Evolutionary conservation across 2,329 filamentous ascomycete species (phyloP), one percentile per base, ranked within the genome.

Genomic region (Penicillium sp.): DNA sequence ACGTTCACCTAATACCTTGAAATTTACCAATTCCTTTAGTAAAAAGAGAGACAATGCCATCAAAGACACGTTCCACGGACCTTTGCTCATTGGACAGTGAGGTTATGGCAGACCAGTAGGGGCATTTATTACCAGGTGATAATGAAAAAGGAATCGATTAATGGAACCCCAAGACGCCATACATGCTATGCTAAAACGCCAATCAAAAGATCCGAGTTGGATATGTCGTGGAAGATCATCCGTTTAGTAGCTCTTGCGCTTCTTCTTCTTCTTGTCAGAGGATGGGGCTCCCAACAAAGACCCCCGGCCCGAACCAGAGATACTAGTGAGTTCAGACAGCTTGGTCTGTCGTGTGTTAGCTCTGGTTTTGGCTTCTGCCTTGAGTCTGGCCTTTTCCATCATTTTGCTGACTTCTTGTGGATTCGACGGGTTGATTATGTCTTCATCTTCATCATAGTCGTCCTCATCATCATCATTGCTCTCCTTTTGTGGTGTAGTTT

Each of bases 261-360:
- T 67, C 50, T 62, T 60, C 53, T 62, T 63, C 29, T 61, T 61
- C 11, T 47, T 56, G 36, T 55, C 54, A 39, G 52, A 50, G 2
- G 52, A 47, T 10, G 57, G 45, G 11, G 44, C 48, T 31, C 47
- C 47, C 43, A 52, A 29, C 39, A 44, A n/a, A 10, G 43, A 19
- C 11, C 19, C 33, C 8, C 57, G 47, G 16, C 57, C 53, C 25
- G 61, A 60, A 3, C 71, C 71, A 27, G 72, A 74, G 31, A 74
- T 72, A 55, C 68, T 70, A n/a, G 65, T 69, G 16, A 72, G 48
- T 5, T 66, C 25, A 3, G 59, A 62, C 9, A 71, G 31, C 9
- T 60, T 65, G 5, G 39, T 41, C 15, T 15, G 39, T 46, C 40
- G 25, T 52, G 38, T n/a, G 56, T 43, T 38, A 50, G 31, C 50